A percentile compares a stretch with the other conserved stretches of the same genome.
These are phyloP conservation scores for Fusarium brachygibbosum DNA, from an alignment of 2,329 filamentous ascomycete genomes.

Conservation along the genomic window DNA sequence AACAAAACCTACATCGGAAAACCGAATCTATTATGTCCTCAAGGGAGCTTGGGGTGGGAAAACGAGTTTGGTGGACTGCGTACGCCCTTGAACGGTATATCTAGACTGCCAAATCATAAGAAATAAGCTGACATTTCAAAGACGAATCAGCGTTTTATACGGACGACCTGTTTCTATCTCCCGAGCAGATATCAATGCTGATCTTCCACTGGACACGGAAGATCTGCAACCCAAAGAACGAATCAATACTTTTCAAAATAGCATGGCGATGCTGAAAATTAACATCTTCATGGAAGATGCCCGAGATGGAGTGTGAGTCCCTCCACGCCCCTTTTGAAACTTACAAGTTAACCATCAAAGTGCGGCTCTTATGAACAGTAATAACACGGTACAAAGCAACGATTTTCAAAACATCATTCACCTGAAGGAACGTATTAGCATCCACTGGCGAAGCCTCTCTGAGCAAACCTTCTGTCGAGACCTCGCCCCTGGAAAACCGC, in stretches of 20 bases:
- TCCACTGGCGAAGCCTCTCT: constrained; percentile 36
- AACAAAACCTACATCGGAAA: constrained; percentile 32
- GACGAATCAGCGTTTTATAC: constrained; percentile 39
- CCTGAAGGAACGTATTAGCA: constrained; percentile 23
- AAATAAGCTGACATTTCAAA: constrained; percentile 15
- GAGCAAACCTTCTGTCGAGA: constrained; percentile 39
- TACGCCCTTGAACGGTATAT: constrained; percentile 40
- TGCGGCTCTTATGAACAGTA: constrained; percentile 23
- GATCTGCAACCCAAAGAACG: constrained; percentile 31
- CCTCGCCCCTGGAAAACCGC: constrained; percentile 34
- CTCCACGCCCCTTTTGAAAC: background rate
- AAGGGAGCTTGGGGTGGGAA: constrained; percentile 28
- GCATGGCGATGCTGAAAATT: constrained; percentile 29
- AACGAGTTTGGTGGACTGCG: constrained; percentile 46
- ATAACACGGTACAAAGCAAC: background rate
- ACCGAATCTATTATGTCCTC: background rate
- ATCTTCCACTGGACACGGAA: constrained; percentile 26
- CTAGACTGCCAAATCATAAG: background rate
- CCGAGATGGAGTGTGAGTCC: constrained; percentile 36
- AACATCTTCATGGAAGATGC: constrained; percentile 44
- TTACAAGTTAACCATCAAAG: constrained; percentile 9
- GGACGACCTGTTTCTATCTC: constrained; percentile 41
- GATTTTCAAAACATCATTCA: constrained; percentile 13
- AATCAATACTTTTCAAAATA: constrained; percentile 41
- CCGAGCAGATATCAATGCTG: constrained; percentile 21